These are phyloP conservation scores for Articulospora tetracladia DNA, from an alignment of 495 filamentous ascomycete genomes.

Conservation along the genomic window DNA sequence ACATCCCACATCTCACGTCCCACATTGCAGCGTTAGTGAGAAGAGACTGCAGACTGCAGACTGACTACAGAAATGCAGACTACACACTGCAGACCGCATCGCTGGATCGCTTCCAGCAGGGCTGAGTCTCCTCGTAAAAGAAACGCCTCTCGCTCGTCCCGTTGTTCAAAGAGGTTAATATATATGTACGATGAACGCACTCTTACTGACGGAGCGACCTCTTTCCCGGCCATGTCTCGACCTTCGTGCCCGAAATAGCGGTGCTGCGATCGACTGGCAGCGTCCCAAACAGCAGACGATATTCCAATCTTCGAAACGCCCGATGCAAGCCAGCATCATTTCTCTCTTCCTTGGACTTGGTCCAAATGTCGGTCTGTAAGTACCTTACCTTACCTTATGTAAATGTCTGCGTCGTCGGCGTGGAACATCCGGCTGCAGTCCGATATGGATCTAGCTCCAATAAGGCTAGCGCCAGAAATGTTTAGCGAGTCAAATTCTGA, in stretches of 20 bases:
- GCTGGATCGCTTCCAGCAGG: not conserved
- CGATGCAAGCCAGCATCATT: not conserved
- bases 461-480: not conserved
- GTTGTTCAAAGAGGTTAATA: not conserved
- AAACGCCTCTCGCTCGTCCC: not conserved
- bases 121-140: not conserved
- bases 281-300: not conserved
- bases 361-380: not conserved
- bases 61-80: not conserved
- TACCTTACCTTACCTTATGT: not conserved
- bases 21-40: not conserved
- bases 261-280: not conserved
- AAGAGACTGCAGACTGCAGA: not conserved
- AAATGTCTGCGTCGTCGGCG: not conserved
- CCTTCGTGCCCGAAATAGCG: not conserved
- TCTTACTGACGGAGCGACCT: slow-evolving; percentile 6
- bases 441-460: not conserved
- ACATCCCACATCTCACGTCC: not conserved
- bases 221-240: not conserved
- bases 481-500: not conserved
- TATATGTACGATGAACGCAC: slow-evolving; percentile 14
- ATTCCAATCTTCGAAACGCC: not conserved
- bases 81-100: not conserved
- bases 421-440: not conserved
- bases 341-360: not conserved